These are phyloP conservation scores for Aspergillus eucalypticola DNA, from an alignment of 2,329 filamentous ascomycete genomes.

Conservation along the genomic window DNA sequence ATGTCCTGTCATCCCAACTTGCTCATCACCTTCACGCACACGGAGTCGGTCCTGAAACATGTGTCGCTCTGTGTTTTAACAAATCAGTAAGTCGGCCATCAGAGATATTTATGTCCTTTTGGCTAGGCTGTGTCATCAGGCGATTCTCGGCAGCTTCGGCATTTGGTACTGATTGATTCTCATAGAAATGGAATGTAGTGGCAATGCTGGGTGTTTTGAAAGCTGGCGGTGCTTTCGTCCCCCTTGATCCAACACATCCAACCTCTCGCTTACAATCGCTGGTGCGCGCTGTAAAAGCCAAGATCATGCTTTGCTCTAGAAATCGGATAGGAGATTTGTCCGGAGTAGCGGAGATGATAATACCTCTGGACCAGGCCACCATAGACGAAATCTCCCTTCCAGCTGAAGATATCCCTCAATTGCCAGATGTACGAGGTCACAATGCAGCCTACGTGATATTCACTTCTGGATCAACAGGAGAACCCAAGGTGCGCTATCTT, in stretches of 20 bases:
- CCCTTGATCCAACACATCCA: conserved; percentile 44
- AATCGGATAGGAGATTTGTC: conserved; percentile 24
- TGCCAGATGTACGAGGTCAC: conserved; percentile 29
- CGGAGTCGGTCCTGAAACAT: conserved; percentile 42
- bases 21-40: conserved; percentile 40
- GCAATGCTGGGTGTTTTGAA: conserved; percentile 45
- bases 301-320: conserved; percentile 37
- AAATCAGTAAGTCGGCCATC: conserved; percentile 38
- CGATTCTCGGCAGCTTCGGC: not conserved
- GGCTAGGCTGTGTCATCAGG: not conserved
- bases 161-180: conserved; percentile 9
- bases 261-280: conserved; percentile 38
- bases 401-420: conserved; percentile 16
- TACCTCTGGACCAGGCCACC: conserved; percentile 30
- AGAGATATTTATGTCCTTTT: not conserved
- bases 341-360: conserved; percentile 26
- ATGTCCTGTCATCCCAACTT: conserved; percentile 39
- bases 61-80: conserved; percentile 44
- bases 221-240: conserved; percentile 46
- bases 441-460: conserved; percentile 60
- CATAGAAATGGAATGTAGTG: conserved; percentile 45
- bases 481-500: conserved; percentile 48
- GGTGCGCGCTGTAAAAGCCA: conserved; percentile 34
- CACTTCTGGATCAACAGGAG: conserved; percentile 57
- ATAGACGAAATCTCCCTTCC: conserved; percentile 26